Conservation (phyloP, 1,139 yeast species). For the Nakaseomyces glabratus region DNA sequence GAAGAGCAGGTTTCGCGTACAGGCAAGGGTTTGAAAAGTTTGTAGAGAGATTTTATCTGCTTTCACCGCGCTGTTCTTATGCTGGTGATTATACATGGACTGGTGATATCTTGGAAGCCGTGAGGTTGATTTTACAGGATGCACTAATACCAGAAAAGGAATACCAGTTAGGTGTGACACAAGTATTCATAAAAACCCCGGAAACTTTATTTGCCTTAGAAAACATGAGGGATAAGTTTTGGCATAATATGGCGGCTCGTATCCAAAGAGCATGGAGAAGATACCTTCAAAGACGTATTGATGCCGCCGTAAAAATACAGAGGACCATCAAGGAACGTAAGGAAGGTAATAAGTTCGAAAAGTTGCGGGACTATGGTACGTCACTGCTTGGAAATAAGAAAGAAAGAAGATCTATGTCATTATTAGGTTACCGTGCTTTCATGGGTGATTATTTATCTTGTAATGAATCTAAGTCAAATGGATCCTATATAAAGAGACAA, state of each 20-base stretch:
- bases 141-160: conserved; percentile 75
- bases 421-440: conserved; percentile 80
- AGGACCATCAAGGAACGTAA: conserved; percentile 73
- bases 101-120: conserved; percentile 81
- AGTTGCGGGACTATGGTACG: conserved; percentile 77
- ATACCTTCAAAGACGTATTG: conserved; percentile 69
- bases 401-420: conserved; percentile 82
- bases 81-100: conserved; percentile 97
- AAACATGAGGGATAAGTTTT: conserved; percentile 92
- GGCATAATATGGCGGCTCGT: conserved; percentile 98
- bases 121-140: conserved; percentile 64
- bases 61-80: conserved; percentile 85
- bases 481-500: conserved; percentile 58
- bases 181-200: conserved; percentile 93
- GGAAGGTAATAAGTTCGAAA: conserved; percentile 76
- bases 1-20: conserved; percentile 98
- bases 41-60: conserved; percentile 87
- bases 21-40: conserved; percentile 95
- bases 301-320: conserved; percentile 80
- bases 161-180: conserved; percentile 85
- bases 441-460: conserved; percentile 92
- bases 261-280: conserved; percentile 97
- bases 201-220: conserved; percentile 94
- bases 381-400: conserved; percentile 62
- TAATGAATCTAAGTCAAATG: conserved; percentile 63